Percentiles rank a stretch among this genome's conserved stretches.
Conservation (phyloP, 2,329 filamentous ascomycete genomes). For the Beauveria caledonica region DNA sequence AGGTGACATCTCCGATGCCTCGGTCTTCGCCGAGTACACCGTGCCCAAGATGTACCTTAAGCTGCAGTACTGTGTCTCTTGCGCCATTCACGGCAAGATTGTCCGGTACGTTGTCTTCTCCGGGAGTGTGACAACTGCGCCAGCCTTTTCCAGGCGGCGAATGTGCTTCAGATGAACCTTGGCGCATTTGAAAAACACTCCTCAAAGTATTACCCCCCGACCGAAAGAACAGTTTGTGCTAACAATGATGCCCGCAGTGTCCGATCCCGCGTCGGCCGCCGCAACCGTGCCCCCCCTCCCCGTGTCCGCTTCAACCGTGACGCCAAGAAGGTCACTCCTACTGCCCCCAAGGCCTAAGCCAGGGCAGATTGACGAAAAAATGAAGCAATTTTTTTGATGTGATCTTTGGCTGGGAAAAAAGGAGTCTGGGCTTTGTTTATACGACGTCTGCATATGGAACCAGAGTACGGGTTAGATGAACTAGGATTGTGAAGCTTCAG, state of each 20-base stretch:
- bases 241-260: constrained; percentile 57
- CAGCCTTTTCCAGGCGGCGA: constrained; percentile 24
- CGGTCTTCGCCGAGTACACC: constrained; percentile 98
- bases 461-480: constrained; percentile 25
- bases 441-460: constrained; percentile 30
- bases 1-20: constrained; percentile 99
- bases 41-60: constrained; percentile 99
- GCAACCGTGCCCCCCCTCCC: constrained; percentile 97
- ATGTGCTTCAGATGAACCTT: constrained; percentile 53
- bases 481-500: constrained; percentile 21
- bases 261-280: constrained; percentile 90
- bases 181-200: constrained; percentile 38
- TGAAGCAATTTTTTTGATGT: constrained; percentile 14
- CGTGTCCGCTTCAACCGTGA: constrained; percentile 99
- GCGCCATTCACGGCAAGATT: constrained; percentile 99
- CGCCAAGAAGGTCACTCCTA: constrained; percentile 97
- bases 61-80: constrained; percentile 99
- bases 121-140: constrained; percentile 51
- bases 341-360: constrained; percentile 36
- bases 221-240: constrained; percentile 26
- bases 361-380: constrained; percentile 11
- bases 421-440: constrained; percentile 30
- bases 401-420: constrained; percentile 22
- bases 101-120: constrained; percentile 80
- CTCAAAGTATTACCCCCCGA: constrained; percentile 16